Evolutionary conservation across 257 asterid genomes (phyloP).

Genomic region (Ballota nigra): DNA sequence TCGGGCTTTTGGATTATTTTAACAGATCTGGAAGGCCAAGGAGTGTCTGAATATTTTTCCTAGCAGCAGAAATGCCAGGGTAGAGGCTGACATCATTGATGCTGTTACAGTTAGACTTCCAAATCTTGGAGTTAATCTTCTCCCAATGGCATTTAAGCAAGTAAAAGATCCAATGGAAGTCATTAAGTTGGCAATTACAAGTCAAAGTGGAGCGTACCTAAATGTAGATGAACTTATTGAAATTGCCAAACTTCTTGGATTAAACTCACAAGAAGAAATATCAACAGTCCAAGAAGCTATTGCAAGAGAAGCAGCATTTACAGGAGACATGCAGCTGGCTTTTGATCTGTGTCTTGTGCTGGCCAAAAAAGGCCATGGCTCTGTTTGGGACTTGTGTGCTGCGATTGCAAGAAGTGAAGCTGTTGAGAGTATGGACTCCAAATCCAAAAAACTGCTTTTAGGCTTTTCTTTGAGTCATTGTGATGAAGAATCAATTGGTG

Average conservation of each 20-base stretch:
- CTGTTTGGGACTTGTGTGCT: slow-evolving; percentile 95
- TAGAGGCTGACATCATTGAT: slow-evolving; percentile 81
- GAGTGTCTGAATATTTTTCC: slow-evolving; percentile 90
- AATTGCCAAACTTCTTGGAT: slow-evolving; percentile 90
- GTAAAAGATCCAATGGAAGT: slow-evolving; percentile 96
- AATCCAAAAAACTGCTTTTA: slow-evolving; percentile 79
- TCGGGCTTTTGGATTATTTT: slow-evolving; percentile 16
- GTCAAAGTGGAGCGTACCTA: slow-evolving; percentile 82
- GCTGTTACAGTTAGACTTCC: slow-evolving; percentile 96
- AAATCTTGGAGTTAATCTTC: slow-evolving; percentile 87
- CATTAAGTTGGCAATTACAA: slow-evolving; percentile 79
- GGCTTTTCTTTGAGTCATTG: slow-evolving; percentile 98
- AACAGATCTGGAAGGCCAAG: slow-evolving; percentile 98
- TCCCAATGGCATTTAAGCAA: slow-evolving; percentile 94
- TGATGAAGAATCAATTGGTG: slow-evolving; percentile 92
- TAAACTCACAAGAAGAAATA: slow-evolving; percentile 83
- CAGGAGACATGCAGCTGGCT: slow-evolving; percentile 95
- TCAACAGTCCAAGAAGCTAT: slow-evolving; percentile 94
- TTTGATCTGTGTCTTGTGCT: slow-evolving; percentile 89
- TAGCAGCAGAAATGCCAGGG: slow-evolving; percentile 78
- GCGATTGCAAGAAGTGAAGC: slow-evolving; percentile 98
- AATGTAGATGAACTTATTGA: slow-evolving; percentile 93
- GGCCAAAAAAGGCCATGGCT: slow-evolving; percentile 95
- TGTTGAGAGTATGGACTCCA: slow-evolving; percentile 74
- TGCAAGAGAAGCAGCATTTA: slow-evolving; percentile 99